These are phyloP conservation scores for Colletotrichum sp. DNA, from an alignment of 2,329 filamentous ascomycete species.

Conservation along the genomic window DNA sequence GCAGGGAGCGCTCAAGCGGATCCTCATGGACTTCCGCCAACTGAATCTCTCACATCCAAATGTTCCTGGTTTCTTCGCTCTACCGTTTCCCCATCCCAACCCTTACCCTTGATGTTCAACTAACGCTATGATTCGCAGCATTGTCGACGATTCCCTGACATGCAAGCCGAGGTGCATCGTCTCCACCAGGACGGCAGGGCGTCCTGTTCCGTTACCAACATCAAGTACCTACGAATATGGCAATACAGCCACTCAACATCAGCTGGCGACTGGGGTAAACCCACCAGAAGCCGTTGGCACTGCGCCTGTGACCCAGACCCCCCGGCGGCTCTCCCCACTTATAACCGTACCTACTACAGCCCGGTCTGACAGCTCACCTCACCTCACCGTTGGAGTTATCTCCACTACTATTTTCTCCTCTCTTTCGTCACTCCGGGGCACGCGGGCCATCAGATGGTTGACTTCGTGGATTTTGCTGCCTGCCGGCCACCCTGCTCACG, in stretches of 20 bases:
- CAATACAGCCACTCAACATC: not conserved
- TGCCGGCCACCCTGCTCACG: not conserved
- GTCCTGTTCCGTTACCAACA: not conserved
- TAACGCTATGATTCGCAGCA: constrained; percentile 10
- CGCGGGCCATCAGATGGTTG: not conserved
- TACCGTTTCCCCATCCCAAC: not conserved
- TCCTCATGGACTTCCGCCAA: not conserved
- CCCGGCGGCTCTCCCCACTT: constrained; percentile 15
- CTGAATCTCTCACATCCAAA: constrained; percentile 1
- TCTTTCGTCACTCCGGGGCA: constrained; percentile 4
- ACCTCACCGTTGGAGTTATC: constrained; percentile 5
- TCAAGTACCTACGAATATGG: not conserved
- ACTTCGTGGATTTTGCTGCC: not conserved
- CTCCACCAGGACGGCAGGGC: not conserved
- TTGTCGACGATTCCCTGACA: not conserved
- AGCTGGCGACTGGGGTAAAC: not conserved
- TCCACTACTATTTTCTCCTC: constrained; percentile 7
- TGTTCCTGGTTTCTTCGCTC: not conserved
- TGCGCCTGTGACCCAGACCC: not conserved
- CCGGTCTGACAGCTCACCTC: constrained; percentile 19
- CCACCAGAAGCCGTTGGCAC: not conserved
- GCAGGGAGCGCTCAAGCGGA: not conserved
- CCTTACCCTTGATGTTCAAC: not conserved
- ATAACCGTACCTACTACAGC: constrained; percentile 17
- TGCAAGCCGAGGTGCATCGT: not conserved